Evolutionary conservation across 129 eudicot genomes (phyloP).

Genomic region (Gnaphalium uliginosum): DNA sequence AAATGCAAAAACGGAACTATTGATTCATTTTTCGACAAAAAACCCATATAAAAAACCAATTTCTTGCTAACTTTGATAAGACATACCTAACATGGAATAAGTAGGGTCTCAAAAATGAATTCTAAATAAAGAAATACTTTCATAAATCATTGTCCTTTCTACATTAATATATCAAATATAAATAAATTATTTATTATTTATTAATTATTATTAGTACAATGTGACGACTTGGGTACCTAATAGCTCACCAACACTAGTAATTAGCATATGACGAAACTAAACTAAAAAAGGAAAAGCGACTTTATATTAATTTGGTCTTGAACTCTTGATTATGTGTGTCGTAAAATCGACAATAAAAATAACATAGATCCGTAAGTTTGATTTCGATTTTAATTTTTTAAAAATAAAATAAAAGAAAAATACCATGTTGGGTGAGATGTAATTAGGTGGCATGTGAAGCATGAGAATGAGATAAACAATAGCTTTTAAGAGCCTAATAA

Average conservation of each 20-base stretch:
- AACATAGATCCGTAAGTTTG: neutral
- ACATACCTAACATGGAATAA: slow-evolving; percentile 38
- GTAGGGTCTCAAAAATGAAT: slow-evolving; percentile 21
- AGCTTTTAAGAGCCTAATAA: slow-evolving; percentile 21
- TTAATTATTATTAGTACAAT: slow-evolving; percentile 2
- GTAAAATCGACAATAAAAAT: neutral
- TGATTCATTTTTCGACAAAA: no score
- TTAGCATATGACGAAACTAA: neutral
- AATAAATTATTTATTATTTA: no score
- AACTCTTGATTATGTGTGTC: neutral
- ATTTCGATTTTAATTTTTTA: no score
- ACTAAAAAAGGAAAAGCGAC: neutral
- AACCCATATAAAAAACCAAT: neutral
- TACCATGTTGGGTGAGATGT: neutral
- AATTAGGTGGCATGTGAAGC: slow-evolving; percentile 19
- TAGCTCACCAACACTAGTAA: slow-evolving; percentile 24
- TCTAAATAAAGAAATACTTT: slow-evolving; percentile 2
- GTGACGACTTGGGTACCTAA: slow-evolving; percentile 23
- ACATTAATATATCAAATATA: slow-evolving; percentile 10
- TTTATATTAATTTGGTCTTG: no score
- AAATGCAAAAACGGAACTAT: no score
- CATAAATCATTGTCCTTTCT: slow-evolving; percentile 27
- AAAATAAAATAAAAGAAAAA: neutral
- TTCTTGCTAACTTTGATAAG: slow-evolving; percentile 34
- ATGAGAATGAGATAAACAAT: slow-evolving; percentile 26